Evolutionary conservation across 2,329 filamentous ascomycete species (phyloP).

Genomic region (Coniella vitis): DNA sequence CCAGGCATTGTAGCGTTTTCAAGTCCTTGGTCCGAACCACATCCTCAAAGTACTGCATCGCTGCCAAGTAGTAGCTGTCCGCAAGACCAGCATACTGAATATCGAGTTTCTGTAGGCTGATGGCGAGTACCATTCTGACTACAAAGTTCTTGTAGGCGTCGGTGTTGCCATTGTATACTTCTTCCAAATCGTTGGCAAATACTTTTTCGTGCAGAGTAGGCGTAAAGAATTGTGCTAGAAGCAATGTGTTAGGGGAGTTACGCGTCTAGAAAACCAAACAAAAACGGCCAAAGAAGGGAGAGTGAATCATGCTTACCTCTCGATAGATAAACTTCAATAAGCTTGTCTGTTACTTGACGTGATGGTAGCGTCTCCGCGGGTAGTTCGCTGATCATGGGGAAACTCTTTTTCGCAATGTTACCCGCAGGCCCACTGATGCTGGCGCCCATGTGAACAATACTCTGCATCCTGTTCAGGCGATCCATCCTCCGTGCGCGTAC

Average conservation of each 20-base stretch:
- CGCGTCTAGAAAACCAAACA: conserved; percentile 2
- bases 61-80: conserved; percentile 90
- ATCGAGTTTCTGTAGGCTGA: conserved; percentile 88
- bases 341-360: conserved; percentile 63
- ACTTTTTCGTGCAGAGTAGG: conserved; percentile 80
- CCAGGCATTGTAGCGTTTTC: conserved; percentile 82
- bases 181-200: conserved; percentile 69
- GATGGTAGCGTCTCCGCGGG: conserved; percentile 72
- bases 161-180: conserved; percentile 68
- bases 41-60: conserved; percentile 75
- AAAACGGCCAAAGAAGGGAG: conserved; percentile 1
- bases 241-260: conserved; percentile 18
- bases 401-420: conserved; percentile 65
- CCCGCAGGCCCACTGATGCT: conserved; percentile 43
- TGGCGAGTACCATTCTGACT: conserved; percentile 85
- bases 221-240: conserved; percentile 74
- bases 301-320: conserved; percentile 54
- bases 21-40: conserved; percentile 84
- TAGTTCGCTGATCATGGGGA: conserved; percentile 81
- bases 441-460: conserved; percentile 42
- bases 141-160: conserved; percentile 86
- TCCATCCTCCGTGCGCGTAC: conserved; percentile 50
- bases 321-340: conserved; percentile 79
- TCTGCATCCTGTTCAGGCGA: conserved; percentile 58
- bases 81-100: conserved; percentile 86